Evolutionary conservation across 805 yeast genomes (phyloP).

Genomic region (Metschnikowia colocasiae): DNA sequence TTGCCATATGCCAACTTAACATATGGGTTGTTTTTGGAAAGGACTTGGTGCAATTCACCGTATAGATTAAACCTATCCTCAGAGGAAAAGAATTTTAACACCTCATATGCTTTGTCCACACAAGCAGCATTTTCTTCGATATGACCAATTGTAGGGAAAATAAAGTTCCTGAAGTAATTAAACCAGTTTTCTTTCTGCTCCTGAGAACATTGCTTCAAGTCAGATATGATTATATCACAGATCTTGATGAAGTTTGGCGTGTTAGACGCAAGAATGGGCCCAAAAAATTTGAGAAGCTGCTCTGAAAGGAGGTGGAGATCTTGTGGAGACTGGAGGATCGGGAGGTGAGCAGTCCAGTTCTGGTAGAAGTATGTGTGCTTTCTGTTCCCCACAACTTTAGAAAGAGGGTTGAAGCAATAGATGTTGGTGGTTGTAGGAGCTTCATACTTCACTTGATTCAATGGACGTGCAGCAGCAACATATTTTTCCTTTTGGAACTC

Average conservation of each 20-base stretch:
- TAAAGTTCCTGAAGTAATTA: conserved; percentile 56
- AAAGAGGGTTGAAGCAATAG: conserved; percentile 32
- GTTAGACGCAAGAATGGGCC: conserved; percentile 50
- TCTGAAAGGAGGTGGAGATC: conserved; percentile 48
- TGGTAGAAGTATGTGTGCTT: conserved; percentile 40
- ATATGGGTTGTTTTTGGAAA: conserved; percentile 52
- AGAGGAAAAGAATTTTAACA: conserved; percentile 52
- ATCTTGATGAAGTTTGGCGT: conserved; percentile 51
- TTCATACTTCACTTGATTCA: conserved; percentile 27
- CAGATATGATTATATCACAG: conserved; percentile 53
- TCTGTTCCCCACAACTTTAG: conserved; percentile 23
- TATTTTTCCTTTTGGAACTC: conserved; percentile 23
- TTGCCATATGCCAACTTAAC: conserved; percentile 58
- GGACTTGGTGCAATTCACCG: conserved; percentile 65
- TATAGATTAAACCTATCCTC: conserved; percentile 72
- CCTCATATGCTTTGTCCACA: conserved; percentile 54
- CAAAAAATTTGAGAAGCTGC: conserved; percentile 50
- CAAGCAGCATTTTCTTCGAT: conserved; percentile 56
- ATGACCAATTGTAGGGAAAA: conserved; percentile 59
- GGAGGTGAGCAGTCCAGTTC: conserved; percentile 47
- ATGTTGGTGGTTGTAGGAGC: conserved; percentile 18
- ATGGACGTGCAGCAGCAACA: conserved; percentile 24
- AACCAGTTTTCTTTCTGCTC: conserved; percentile 42
- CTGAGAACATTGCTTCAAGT: conserved; percentile 23
- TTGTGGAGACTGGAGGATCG: conserved; percentile 33